phyloP scores from a whole-genome alignment of 495 filamentous ascomycete species.

The Halenospora varia region DNA sequence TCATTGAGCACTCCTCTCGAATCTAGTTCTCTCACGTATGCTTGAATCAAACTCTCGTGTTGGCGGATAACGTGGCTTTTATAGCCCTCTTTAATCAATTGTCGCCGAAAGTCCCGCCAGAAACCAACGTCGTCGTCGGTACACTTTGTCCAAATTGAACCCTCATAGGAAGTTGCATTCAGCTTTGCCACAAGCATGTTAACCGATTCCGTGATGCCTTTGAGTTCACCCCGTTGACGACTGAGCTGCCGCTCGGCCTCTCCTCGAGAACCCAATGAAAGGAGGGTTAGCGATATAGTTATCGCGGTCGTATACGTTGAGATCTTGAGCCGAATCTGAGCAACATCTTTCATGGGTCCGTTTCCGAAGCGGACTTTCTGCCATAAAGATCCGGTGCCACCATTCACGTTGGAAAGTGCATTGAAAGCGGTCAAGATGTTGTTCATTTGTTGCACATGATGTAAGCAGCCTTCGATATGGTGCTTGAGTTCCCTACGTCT shows the following conservation, averaged over 20 bases:
- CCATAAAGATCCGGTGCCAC: neutral
- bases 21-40: conserved; percentile 14
- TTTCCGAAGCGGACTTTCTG: conserved; percentile 9
- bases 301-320: conserved; percentile 6
- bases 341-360: neutral
- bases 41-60: conserved; percentile 12
- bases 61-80: neutral
- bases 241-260: neutral
- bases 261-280: neutral
- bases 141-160: conserved; percentile 7
- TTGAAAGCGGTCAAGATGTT: neutral
- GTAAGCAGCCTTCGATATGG: conserved; percentile 1
- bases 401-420: neutral
- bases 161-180: neutral
- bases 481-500: neutral
- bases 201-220: conserved; percentile 2
- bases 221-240: neutral
- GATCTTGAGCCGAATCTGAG: conserved; percentile 2
- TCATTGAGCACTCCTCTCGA: conserved; percentile 13
- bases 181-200: neutral
- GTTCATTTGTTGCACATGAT: neutral
- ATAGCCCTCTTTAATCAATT: conserved; percentile 11
- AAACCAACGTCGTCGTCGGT: conserved; percentile 6
- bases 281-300: neutral
- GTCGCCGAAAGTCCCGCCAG: conserved; percentile 12